Conservation (phyloP, 768 basidiomycete genomes). For the Pilatotrama ljubarskyi region DNA sequence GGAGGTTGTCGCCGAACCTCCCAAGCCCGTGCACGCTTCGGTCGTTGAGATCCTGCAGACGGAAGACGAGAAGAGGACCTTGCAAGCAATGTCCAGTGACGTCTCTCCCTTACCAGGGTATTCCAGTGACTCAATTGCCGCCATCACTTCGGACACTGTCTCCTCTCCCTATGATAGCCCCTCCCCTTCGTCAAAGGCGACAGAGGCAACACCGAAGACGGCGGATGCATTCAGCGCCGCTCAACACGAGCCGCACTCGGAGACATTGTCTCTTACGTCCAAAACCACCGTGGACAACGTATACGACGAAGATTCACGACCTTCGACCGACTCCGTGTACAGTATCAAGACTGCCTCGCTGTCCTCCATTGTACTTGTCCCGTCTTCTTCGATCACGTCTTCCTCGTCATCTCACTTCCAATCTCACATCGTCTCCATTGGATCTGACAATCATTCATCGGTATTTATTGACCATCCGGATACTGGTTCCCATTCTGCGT, state of each 20-base stretch:
- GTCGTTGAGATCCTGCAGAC: not conserved
- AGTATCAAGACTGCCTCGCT: constrained; percentile 9
- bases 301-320: constrained; percentile 19
- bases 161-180: not conserved
- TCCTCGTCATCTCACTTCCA: constrained; percentile 5
- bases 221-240: not conserved
- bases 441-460: constrained; percentile 18
- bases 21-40: constrained; percentile 20
- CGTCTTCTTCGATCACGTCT: constrained; percentile 7
- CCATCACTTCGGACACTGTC: not conserved
- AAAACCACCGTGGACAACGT: constrained; percentile 1
- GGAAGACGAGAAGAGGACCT: not conserved
- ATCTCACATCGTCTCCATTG: constrained; percentile 9
- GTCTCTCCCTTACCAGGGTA: not conserved
- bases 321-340: constrained; percentile 22
- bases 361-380: not conserved
- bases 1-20: constrained; percentile 28
- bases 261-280: not conserved
- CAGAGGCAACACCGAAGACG: not conserved
- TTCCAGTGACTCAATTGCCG: not conserved
- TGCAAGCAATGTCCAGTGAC: not conserved
- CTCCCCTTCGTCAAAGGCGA: not conserved
- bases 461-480: constrained; percentile 8
- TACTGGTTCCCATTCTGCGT: constrained; percentile 13
- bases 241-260: not conserved